phyloP scores from a whole-genome alignment of 2,329 filamentous ascomycete genomes.

The Paecilomyces fulvus region DNA sequence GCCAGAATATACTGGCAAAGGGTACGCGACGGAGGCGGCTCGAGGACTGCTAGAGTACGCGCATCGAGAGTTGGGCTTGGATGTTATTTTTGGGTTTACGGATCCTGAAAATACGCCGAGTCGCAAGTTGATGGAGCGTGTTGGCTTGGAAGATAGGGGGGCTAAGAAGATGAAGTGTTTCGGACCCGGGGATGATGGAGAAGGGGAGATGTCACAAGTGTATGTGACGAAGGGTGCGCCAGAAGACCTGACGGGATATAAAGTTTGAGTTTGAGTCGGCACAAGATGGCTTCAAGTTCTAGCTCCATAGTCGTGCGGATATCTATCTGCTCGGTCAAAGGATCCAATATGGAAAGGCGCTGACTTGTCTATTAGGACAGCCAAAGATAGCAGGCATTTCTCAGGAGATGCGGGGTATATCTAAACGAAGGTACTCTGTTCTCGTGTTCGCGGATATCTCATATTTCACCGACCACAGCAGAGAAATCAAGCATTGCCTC shows the following conservation, averaged over 20 bases:
- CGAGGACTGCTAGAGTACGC: slow-evolving; percentile 12
- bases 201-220: not conserved
- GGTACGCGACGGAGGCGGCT: slow-evolving; percentile 18
- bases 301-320: not conserved
- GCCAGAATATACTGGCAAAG: slow-evolving; percentile 16
- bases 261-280: not conserved
- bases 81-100: slow-evolving; percentile 15
- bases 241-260: not conserved
- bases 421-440: not conserved
- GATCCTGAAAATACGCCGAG: slow-evolving; percentile 9
- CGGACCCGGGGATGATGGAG: slow-evolving; percentile 3
- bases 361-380: not conserved
- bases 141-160: slow-evolving; percentile 15
- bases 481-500: not conserved
- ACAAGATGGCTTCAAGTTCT: not conserved
- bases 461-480: not conserved
- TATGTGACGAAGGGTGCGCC: not conserved
- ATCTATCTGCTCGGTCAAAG: not conserved
- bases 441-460: not conserved
- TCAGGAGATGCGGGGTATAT: not conserved
- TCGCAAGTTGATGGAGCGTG: slow-evolving; percentile 14
- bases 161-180: slow-evolving; percentile 9
- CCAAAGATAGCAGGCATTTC: not conserved
- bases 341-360: not conserved
- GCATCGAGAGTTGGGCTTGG: slow-evolving; percentile 6